These are phyloP conservation scores for Rhodotorula sp. DNA, from an alignment of 1,284 basidiomycete species.

Conservation along the genomic window DNA sequence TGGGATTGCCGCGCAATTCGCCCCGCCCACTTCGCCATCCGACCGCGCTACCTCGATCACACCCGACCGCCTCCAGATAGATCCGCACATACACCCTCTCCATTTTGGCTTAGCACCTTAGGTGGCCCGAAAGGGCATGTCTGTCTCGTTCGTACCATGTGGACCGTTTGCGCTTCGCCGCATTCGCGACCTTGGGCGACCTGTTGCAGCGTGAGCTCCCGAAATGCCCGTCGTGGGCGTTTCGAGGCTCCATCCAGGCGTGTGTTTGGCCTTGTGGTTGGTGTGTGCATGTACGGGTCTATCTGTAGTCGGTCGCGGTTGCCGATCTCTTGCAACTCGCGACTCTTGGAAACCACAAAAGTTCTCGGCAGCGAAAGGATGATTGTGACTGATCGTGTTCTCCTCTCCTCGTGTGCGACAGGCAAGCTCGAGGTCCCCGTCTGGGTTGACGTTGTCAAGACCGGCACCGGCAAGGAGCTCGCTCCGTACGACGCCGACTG, in stretches of 20 bases:
- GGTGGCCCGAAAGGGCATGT: conserved; percentile 42
- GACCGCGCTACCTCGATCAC: no score
- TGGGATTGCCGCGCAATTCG: not conserved
- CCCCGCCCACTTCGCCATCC: not conserved
- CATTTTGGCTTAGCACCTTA: conserved; percentile 34
- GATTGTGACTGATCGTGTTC: not conserved
- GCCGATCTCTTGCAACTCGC: no score
- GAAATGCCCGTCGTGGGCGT: no score
- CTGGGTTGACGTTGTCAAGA: conserved; percentile 99
- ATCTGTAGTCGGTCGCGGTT: no score
- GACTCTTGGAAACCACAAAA: not conserved
- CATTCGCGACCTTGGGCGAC: not conserved
- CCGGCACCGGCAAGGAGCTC: conserved; percentile 95
- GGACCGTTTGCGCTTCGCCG: not conserved
- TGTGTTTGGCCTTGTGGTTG: no score
- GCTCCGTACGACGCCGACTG: conserved; percentile 99
- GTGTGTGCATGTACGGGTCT: no score
- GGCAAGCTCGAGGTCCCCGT: conserved; percentile 96
- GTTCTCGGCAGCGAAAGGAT: not conserved
- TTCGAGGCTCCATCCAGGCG: no score
- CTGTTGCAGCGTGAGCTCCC: not conserved
- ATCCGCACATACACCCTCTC: no score
- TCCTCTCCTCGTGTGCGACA: conserved; percentile 31
- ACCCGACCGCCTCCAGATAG: no score
- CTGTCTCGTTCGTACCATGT: not conserved